Conservation (phyloP, 768 basidiomycete genomes). For the Macrolepiota albuminosa region DNA sequence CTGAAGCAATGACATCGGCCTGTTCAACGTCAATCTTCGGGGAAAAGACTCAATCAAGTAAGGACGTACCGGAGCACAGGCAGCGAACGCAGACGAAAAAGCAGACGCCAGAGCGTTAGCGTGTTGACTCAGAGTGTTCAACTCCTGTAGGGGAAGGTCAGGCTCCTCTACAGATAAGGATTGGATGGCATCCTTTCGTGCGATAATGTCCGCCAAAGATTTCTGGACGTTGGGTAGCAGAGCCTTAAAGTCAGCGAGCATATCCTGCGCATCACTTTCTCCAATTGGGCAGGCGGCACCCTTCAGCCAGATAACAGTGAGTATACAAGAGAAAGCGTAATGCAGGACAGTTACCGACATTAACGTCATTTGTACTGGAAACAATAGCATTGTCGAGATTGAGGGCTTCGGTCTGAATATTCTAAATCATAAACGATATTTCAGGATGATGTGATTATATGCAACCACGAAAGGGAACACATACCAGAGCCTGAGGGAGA, state of each 20-base stretch:
- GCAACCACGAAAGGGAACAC: too few species aligned
- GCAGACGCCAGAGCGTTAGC: slow-evolving; percentile 1
- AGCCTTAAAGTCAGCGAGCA: slow-evolving; percentile 19
- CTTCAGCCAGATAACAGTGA: slow-evolving; percentile 2
- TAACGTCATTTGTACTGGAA: slow-evolving; percentile 22
- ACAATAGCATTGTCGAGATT: slow-evolving; percentile 19
- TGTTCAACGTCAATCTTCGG: too few species aligned
- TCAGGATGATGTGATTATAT: too few species aligned
- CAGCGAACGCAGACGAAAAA: too few species aligned
- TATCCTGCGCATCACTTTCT: slow-evolving; percentile 21
- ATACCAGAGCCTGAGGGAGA: too few species aligned
- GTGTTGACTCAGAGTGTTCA: slow-evolving; percentile 18
- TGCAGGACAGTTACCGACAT: slow-evolving; percentile 11
- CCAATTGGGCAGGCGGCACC: slow-evolving; percentile 15
- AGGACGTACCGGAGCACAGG: too few species aligned
- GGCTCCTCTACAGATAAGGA: slow-evolving; percentile 24
- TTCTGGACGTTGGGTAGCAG: slow-evolving; percentile 23
- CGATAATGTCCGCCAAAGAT: slow-evolving; percentile 18
- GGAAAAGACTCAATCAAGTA: too few species aligned
- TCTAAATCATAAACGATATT: slow-evolving; percentile 10
- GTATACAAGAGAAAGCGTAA: neutral
- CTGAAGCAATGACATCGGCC: too few species aligned
- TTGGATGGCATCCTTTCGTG: slow-evolving; percentile 22
- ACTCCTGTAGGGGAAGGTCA: slow-evolving; percentile 25
- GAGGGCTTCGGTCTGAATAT: slow-evolving; percentile 25